Percentiles rank a stretch among this genome's conserved stretches.
Evolutionary conservation across 139 green algal genomes (phyloP).

Genomic region (Chlamydomonas schloesseri): DNA sequence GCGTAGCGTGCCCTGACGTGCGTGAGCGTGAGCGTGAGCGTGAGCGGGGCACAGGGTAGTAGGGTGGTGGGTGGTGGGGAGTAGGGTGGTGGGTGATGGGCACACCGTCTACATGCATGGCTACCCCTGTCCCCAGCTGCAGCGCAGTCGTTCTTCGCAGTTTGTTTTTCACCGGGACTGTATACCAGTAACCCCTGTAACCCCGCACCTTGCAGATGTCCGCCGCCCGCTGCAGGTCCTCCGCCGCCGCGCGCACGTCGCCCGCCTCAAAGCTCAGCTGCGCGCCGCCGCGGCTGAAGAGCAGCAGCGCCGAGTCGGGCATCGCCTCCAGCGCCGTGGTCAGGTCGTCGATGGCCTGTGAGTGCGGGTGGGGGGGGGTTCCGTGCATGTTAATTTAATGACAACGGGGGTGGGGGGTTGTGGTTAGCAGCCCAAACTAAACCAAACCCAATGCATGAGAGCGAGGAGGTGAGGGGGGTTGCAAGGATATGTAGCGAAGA

Average conservation of each 20-base stretch:
- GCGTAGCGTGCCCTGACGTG: constrained; percentile 7
- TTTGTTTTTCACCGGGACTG: no score
- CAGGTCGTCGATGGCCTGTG: constrained; percentile 48
- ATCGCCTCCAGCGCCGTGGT: constrained; percentile 38
- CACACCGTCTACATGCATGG: background rate
- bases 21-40: background rate
- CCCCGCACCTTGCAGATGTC: constrained; percentile 37
- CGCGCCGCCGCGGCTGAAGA: constrained; percentile 39
- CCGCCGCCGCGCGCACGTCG: constrained; percentile 14
- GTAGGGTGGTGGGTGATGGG: background rate
- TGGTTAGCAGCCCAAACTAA: no score
- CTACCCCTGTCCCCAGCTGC: background rate
- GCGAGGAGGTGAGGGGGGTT: no score
- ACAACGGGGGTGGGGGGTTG: no score
- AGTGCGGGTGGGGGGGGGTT: background rate
- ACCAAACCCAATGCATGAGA: no score
- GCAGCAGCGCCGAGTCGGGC: constrained; percentile 28
- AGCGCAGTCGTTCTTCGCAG: no score
- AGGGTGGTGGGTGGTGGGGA: background rate
- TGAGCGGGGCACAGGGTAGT: background rate
- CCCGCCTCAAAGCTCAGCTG: constrained; percentile 21
- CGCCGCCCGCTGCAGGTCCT: constrained; percentile 22
- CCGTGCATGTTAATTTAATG: no score
- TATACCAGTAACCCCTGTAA: no score
- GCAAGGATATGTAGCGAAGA: no score